A percentile compares a stretch with the other conserved stretches of the same genome.
Conservation (phyloP, 208 protist species). For the Leishmania braziliensis region DNA sequence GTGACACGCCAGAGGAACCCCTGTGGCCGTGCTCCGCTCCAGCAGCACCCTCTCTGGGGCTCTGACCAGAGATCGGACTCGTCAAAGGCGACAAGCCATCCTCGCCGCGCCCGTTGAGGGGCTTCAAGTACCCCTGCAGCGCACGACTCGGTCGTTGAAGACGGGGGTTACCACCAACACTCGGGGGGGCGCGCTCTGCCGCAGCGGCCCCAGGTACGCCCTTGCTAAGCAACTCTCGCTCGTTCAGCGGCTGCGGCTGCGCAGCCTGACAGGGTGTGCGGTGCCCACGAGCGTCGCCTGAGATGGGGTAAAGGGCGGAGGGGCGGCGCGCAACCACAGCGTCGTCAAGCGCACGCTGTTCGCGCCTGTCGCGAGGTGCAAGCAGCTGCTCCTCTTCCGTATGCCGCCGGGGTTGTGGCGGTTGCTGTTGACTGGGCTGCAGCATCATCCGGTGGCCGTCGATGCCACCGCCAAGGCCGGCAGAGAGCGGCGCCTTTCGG, state of each 20-base stretch:
- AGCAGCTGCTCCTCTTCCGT: conserved; percentile 4
- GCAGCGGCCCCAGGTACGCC: neutral
- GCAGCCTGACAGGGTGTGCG: conserved; percentile 12
- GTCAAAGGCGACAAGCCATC: conserved; percentile 4
- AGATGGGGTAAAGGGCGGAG: conserved; percentile 20
- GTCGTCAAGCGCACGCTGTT: conserved; percentile 1
- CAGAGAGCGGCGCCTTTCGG: neutral
- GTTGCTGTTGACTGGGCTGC: conserved; percentile 6
- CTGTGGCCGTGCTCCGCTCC: neutral
- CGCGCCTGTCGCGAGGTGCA: neutral
- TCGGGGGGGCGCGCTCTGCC: conserved; percentile 8
- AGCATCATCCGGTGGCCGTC: conserved; percentile 23
- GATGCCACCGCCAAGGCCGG: conserved; percentile 17
- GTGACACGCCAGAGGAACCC: conserved; percentile 9
- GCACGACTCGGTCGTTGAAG: conserved; percentile 27
- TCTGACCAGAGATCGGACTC: conserved; percentile 11
- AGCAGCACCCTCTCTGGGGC: conserved; percentile 13
- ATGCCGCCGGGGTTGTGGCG: conserved; percentile 6
- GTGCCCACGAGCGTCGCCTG: conserved; percentile 12
- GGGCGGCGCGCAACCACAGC: conserved; percentile 10
- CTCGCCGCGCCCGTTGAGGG: conserved; percentile 19
- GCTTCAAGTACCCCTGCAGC: conserved; percentile 28
- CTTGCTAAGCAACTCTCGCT: neutral
- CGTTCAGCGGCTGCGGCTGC: neutral
- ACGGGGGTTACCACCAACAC: conserved; percentile 9